phyloP scores from a whole-genome alignment of 1,284 basidiomycete genomes.

The Mrakiaceae sp. region DNA sequence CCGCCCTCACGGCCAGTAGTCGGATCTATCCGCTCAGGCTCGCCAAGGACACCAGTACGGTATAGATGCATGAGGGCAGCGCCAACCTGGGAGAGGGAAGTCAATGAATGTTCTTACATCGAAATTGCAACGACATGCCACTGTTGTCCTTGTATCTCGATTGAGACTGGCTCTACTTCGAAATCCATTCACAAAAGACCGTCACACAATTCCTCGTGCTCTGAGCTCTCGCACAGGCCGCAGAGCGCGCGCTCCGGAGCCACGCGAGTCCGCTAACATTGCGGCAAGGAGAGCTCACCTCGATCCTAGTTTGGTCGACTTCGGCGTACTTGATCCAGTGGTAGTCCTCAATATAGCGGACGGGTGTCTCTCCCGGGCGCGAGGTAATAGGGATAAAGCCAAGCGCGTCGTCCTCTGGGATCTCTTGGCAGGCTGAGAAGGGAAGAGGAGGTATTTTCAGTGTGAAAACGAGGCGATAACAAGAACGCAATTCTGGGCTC shows the following conservation, averaged over 20 bases:
- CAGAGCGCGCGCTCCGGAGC: background rate
- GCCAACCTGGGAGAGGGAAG: constrained; percentile 19
- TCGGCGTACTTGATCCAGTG: constrained; percentile 8
- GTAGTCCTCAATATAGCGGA: constrained; percentile 4
- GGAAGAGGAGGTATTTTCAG: constrained; percentile 26
- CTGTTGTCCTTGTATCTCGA: too few species aligned
- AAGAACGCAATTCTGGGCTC: constrained; percentile 20
- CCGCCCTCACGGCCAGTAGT: constrained; percentile 27
- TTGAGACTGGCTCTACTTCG: too few species aligned
- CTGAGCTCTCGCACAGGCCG: too few species aligned
- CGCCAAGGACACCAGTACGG: constrained; percentile 25
- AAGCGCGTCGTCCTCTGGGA: constrained; percentile 8
- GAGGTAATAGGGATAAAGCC: constrained; percentile 7
- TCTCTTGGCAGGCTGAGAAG: constrained; percentile 18
- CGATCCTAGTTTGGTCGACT: constrained; percentile 7
- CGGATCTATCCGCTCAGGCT: constrained; percentile 18
- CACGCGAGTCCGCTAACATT: background rate
- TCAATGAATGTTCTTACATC: background rate
- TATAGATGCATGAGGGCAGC: constrained; percentile 19
- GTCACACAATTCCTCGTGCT: too few species aligned
- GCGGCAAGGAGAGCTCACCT: background rate
- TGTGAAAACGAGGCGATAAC: constrained; percentile 23
- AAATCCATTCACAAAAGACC: too few species aligned
- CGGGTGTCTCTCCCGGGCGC: background rate
- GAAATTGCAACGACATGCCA: too few species aligned